Evolutionary conservation across 768 basidiomycete genomes (phyloP).

Genomic region (Hydnum rufescens): DNA sequence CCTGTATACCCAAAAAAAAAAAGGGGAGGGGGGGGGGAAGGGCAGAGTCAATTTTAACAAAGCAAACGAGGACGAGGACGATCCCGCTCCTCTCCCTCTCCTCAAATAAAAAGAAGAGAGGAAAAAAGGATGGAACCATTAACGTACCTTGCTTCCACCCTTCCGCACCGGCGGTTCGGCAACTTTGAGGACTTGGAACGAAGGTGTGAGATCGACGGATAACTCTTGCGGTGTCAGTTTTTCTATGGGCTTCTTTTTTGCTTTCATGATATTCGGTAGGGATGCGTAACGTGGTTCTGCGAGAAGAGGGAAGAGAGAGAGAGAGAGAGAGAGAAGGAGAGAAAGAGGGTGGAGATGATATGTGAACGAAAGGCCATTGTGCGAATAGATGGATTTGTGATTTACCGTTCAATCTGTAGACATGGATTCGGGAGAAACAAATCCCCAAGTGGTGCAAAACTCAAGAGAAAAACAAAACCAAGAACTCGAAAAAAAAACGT

Average conservation of each 20-base stretch:
- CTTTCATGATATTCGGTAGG: constrained; percentile 95
- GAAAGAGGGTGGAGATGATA: no score
- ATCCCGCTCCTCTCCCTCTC: no score
- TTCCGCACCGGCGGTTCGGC: constrained; percentile 76
- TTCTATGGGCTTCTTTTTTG: constrained; percentile 96
- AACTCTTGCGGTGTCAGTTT: constrained; percentile 64
- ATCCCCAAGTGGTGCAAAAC: neutral
- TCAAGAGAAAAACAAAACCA: neutral
- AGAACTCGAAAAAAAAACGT: constrained; percentile 15
- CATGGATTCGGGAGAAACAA: neutral
- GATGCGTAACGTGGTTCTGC: constrained; percentile 92
- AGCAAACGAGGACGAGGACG: no score
- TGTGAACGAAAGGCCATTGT: no score
- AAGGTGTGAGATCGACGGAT: constrained; percentile 62
- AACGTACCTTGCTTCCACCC: constrained; percentile 63
- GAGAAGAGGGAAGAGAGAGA: neutral
- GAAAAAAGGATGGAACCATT: no score
- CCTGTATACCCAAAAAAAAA: no score
- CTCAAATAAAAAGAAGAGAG: no score
- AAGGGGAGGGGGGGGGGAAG: no score
- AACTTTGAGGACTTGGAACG: constrained; percentile 72
- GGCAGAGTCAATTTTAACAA: no score
- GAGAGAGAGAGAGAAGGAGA: no score
- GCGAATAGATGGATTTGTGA: neutral
- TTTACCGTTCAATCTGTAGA: constrained; percentile 48